phyloP scores from a whole-genome alignment of 208 protist genomes.

The Leishmania braziliensis region DNA sequence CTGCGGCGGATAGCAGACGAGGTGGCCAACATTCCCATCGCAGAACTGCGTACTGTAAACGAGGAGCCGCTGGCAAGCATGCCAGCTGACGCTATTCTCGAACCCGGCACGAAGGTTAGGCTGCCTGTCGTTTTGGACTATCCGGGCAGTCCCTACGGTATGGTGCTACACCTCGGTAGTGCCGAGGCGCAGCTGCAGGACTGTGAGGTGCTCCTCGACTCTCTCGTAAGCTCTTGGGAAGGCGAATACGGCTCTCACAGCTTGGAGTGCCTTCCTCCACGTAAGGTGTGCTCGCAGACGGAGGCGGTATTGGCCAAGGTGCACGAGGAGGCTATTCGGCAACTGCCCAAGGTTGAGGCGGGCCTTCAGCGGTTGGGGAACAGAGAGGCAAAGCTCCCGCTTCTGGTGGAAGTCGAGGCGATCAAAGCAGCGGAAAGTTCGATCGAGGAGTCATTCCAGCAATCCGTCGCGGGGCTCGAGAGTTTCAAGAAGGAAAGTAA shows the following conservation, averaged over 20 bases:
- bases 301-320: conserved; percentile 52
- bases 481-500: conserved; percentile 29
- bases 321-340: conserved; percentile 50
- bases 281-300: conserved; percentile 52
- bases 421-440: conserved; percentile 34
- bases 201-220: conserved; percentile 42
- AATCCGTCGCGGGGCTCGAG: conserved; percentile 21
- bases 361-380: conserved; percentile 33
- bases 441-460: conserved; percentile 37
- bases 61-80: conserved; percentile 31
- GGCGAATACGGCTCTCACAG: conserved; percentile 14
- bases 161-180: conserved; percentile 44
- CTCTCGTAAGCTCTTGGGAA: conserved; percentile 27
- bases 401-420: conserved; percentile 61
- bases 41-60: conserved; percentile 65
- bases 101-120: conserved; percentile 47
- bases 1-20: conserved; percentile 38
- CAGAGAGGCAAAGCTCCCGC: conserved; percentile 42
- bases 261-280: conserved; percentile 38
- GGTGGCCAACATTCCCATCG: conserved; percentile 30
- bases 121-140: conserved; percentile 37
- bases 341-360: conserved; percentile 42
- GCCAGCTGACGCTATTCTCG: conserved; percentile 32
- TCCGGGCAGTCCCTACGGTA: conserved; percentile 34
- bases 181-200: conserved; percentile 49